Evolutionary conservation across 352 stramenopile species (phyloP), one percentile per base, ranked within the genome.

Genomic region (Phytophthora ohioensis): DNA sequence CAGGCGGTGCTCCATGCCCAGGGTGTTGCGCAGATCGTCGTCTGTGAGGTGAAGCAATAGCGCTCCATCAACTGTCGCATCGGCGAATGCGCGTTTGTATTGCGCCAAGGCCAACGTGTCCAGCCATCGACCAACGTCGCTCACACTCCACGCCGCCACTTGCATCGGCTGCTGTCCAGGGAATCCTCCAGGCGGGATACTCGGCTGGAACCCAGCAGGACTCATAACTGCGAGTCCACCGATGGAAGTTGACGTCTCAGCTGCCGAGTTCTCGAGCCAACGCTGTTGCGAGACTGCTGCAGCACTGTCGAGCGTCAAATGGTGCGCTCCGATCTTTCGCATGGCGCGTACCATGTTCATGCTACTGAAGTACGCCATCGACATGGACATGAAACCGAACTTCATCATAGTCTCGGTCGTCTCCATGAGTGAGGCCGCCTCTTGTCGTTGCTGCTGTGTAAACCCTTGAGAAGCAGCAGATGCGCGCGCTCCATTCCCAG

Each of bases 351-450:
- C 95, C 94, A 98, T 98, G 82, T 98, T 99, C 71, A 99, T 93
- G 57, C 90, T 97, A 70, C 91, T 98, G 63, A 99, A 99, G 80
- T 99, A 99, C 9, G 96, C 98, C 88, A 99, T 97, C 49, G 85
- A 97, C 95, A 98, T 99, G 71, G 87, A 97, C 94, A 98, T 99
- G 79, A 99, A 99, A 35, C 96, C 96, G 71, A 99, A 99, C 80
- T 99, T 99, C 96, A 99, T 98, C 82, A 99, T 95, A 17, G 93
- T 98, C 84, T 99, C 96, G 13, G 96, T 98, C 21, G 91, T 98
- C 71, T 98, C 90, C 89, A 99, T 99, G 31, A 99, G 85, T 15
- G 87, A 81, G 31, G 90, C 87, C 5, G 89, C 90, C 63, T 99
- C 90, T 45, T 98, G 83, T 34, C 93, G 92, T 75, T 99, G 92